A percentile compares a stretch with the other conserved stretches of the same genome.
phyloP scores from a whole-genome alignment of 768 basidiomycete genomes.

The Suillus weaverae region DNA sequence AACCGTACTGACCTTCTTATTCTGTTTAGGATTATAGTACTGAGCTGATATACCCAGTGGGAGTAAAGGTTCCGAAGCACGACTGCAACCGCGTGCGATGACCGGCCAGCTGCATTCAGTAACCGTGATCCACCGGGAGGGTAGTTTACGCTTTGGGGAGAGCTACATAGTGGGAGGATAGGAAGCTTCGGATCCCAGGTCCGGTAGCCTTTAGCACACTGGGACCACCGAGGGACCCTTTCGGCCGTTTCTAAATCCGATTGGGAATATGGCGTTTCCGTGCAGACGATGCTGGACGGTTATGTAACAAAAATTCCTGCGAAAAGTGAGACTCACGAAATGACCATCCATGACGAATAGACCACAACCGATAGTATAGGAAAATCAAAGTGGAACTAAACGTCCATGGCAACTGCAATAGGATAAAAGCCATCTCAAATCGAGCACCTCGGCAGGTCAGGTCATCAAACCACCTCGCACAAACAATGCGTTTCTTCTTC shows the following conservation, averaged over 20 bases:
- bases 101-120: not conserved
- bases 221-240: not conserved
- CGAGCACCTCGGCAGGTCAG: not conserved
- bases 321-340: no score
- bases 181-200: not conserved
- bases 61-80: not conserved
- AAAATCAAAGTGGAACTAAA: no score
- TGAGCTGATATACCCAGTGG: not conserved
- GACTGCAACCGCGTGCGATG: not conserved
- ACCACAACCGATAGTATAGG: no score
- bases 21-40: not conserved
- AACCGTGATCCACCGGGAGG: not conserved
- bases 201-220: not conserved
- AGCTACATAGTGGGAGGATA: not conserved
- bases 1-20: not conserved
- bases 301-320: no score
- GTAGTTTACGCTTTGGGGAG: not conserved
- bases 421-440: not conserved
- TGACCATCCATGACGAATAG: no score
- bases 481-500: not conserved
- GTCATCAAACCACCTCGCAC: not conserved
- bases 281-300: not conserved
- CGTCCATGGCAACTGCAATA: no score
- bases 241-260: not conserved
- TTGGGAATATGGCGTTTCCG: not conserved